Conservation (phyloP, 2,329 filamentous ascomycete genomes). For the Rhynchosporium agropyri region DNA sequence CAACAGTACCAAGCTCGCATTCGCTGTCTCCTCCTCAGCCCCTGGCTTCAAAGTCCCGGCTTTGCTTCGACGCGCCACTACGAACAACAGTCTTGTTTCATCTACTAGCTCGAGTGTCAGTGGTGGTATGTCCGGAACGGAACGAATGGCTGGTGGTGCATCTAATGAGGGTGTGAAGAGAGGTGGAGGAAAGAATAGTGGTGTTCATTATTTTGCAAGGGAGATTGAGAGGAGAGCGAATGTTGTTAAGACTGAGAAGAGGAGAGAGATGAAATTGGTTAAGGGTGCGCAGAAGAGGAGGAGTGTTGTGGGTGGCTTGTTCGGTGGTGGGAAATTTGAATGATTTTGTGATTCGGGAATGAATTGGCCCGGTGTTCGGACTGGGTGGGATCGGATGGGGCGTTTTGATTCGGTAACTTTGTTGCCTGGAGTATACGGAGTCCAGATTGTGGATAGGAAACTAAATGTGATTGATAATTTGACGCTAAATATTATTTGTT, state of each 20-base stretch:
- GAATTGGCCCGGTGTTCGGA: slow-evolving; percentile 14
- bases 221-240: slow-evolving; percentile 60
- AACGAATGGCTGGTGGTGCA: slow-evolving; percentile 44
- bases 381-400: slow-evolving; percentile 7
- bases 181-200: slow-evolving; percentile 61
- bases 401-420: background rate
- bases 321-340: slow-evolving; percentile 58
- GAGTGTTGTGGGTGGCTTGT: slow-evolving; percentile 59
- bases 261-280: slow-evolving; percentile 60
- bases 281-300: slow-evolving; percentile 60
- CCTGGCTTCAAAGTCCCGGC: slow-evolving; percentile 67
- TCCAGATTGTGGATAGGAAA: background rate
- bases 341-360: slow-evolving; percentile 23
- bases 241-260: slow-evolving; percentile 58
- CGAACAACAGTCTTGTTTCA: slow-evolving; percentile 52
- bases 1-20: slow-evolving; percentile 55
- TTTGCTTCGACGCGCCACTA: slow-evolving; percentile 73
- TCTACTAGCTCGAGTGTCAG: slow-evolving; percentile 40
- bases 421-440: background rate
- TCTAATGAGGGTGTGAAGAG: slow-evolving; percentile 59
- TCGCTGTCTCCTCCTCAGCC: slow-evolving; percentile 48
- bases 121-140: slow-evolving; percentile 35
- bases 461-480: background rate
- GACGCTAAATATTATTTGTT: background rate
- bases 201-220: slow-evolving; percentile 61